These are phyloP conservation scores for Onygena corvina DNA, from an alignment of 2,329 filamentous ascomycete genomes.

Conservation along the genomic window DNA sequence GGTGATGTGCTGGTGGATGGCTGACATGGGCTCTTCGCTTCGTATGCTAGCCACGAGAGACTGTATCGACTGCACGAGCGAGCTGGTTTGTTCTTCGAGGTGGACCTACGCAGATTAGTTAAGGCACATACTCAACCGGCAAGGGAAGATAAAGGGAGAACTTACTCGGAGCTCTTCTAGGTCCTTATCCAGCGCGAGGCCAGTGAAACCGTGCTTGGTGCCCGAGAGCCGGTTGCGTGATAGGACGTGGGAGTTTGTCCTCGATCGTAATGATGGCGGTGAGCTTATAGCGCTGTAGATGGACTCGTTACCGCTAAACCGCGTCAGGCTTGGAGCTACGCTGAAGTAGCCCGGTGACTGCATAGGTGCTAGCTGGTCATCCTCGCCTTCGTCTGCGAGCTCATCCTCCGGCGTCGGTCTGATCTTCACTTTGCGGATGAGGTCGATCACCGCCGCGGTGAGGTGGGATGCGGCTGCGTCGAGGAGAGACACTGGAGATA, in stretches of 20 bases:
- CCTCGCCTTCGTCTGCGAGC: constrained; percentile 59
- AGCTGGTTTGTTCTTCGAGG: constrained; percentile 69
- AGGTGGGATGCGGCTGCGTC: constrained; percentile 90
- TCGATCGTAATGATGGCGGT: constrained; percentile 40
- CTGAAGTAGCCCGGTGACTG: constrained; percentile 57
- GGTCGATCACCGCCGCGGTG: constrained; percentile 71
- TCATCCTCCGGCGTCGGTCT: constrained; percentile 61
- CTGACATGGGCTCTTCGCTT: constrained; percentile 48
- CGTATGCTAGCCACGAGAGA: constrained; percentile 64
- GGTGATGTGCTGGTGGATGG: constrained; percentile 57
- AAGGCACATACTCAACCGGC: background rate
- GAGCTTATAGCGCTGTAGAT: constrained; percentile 63
- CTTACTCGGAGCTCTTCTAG: constrained; percentile 51
- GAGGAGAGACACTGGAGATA: constrained; percentile 84
- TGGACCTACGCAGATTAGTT: constrained; percentile 45
- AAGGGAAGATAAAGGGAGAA: constrained; percentile 9
- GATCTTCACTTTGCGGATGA: constrained; percentile 75
- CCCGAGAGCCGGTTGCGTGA: constrained; percentile 20
- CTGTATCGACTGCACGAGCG: constrained; percentile 68
- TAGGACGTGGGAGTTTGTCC: constrained; percentile 24
- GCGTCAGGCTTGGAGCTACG: constrained; percentile 40
- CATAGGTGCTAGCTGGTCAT: constrained; percentile 48
- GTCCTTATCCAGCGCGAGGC: constrained; percentile 35
- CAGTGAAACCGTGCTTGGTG: constrained; percentile 32
- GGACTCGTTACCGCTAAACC: constrained; percentile 55